Evolutionary conservation across 257 asterid species (phyloP).

Genomic region (Capsicum chinense): DNA sequence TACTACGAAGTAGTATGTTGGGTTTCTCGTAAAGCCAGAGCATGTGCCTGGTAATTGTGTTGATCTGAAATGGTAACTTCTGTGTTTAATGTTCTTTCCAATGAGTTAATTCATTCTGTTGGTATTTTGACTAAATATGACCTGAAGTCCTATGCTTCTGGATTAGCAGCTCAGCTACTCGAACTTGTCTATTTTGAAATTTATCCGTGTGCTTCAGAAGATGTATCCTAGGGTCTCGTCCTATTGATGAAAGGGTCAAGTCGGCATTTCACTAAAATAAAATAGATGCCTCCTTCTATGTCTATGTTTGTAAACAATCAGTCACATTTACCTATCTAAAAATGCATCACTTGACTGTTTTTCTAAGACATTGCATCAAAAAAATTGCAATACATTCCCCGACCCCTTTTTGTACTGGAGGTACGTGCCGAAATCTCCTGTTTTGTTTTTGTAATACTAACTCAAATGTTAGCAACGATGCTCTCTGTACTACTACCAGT

Average conservation of each 20-base stretch:
- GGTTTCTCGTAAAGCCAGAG: background rate
- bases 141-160: background rate
- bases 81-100: constrained; percentile 15
- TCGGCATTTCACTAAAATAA: background rate
- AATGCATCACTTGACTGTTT: constrained; percentile 11
- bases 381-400: background rate
- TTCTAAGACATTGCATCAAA: background rate
- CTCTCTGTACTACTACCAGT: background rate
- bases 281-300: background rate
- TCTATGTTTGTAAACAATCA: constrained; percentile 17
- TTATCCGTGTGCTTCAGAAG: constrained; percentile 13
- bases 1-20: background rate
- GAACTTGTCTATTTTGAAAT: constrained; percentile 7
- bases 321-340: background rate
- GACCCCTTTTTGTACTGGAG: background rate
- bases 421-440: background rate
- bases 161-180: constrained; percentile 24
- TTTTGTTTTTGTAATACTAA: background rate
- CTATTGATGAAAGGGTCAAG: background rate
- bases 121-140: background rate
- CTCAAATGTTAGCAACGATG: background rate
- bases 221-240: constrained; percentile 8
- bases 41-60: background rate
- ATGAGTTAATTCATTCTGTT: background rate
- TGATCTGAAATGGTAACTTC: constrained; percentile 14